These are phyloP conservation scores for Penstemon davidsonii DNA, from an alignment of 257 asterid species.

Conservation along the genomic window DNA sequence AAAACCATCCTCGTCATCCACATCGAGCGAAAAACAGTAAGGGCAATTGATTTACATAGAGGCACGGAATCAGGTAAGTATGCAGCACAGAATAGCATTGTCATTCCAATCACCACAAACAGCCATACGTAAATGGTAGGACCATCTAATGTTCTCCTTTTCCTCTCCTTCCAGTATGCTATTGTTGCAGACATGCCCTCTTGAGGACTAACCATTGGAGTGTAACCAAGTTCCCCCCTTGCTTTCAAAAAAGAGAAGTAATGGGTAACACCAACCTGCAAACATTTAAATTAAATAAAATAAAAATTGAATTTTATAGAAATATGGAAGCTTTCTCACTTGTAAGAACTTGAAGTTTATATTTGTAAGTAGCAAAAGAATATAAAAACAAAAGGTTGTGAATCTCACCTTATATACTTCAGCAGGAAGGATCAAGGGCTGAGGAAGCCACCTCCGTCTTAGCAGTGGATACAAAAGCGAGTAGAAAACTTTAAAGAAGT, in stretches of 20 bases:
- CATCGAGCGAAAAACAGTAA: conserved; percentile 60
- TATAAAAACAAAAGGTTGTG: background rate
- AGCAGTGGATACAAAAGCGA: conserved; percentile 74
- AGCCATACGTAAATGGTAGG: conserved; percentile 69
- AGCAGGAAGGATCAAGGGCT: conserved; percentile 89
- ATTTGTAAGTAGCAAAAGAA: background rate
- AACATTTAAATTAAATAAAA: background rate
- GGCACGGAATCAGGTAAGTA: conserved; percentile 74
- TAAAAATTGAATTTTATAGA: too few relatives aligned
- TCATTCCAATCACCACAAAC: conserved; percentile 59
- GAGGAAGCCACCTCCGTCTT: conserved; percentile 75
- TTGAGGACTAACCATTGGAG: conserved; percentile 67
- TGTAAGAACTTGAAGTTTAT: too few relatives aligned
- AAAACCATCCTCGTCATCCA: conserved; percentile 39
- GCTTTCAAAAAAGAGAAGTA: conserved; percentile 89
- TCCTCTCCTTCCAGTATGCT: conserved; percentile 76
- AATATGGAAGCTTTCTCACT: too few relatives aligned
- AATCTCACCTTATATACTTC: conserved; percentile 76
- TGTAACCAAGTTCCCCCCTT: conserved; percentile 81
- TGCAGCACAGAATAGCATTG: conserved; percentile 61
- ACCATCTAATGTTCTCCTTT: conserved; percentile 66
- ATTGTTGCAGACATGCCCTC: conserved; percentile 84
- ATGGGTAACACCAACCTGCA: conserved; percentile 91
- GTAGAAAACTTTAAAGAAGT: conserved; percentile 60
- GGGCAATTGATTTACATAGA: conserved; percentile 46